Evolutionary conservation across 2,329 filamentous ascomycete genomes (phyloP).

Genomic region (Chaetomium globosum): DNA sequence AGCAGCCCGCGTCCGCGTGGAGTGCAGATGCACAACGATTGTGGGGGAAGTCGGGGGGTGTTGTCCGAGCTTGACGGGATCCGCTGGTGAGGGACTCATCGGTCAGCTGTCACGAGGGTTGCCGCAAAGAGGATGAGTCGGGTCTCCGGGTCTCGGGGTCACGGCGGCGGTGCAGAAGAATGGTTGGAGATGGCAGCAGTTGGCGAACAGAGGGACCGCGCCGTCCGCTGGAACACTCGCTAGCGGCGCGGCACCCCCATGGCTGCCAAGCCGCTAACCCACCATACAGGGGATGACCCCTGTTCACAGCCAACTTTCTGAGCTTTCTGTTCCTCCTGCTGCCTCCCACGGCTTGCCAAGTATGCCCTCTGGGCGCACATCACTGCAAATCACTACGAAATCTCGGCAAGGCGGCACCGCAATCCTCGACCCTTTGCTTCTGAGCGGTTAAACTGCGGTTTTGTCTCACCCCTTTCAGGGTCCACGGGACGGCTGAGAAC

Average conservation of each 20-base stretch:
- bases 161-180: constrained; percentile 22
- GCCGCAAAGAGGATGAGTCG: constrained; percentile 2
- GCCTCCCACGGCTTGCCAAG: constrained; percentile 25
- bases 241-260: constrained; percentile 14
- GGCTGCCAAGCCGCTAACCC: constrained; percentile 28
- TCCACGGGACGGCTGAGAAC: constrained; percentile 3
- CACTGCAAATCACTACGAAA: constrained; percentile 32
- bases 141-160: constrained; percentile 16
- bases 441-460: constrained; percentile 5
- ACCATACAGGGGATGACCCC: constrained; percentile 7
- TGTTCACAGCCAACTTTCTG: constrained; percentile 25
- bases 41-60: constrained; percentile 1
- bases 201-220: background rate
- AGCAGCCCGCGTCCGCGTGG: constrained; percentile 69
- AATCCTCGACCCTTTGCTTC: constrained; percentile 5
- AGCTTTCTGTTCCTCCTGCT: constrained; percentile 2
- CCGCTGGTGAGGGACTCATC: constrained; percentile 29
- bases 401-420: constrained; percentile 31
- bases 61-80: constrained; percentile 26
- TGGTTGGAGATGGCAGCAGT: constrained; percentile 21
- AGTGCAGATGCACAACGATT: constrained; percentile 23
- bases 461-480: constrained; percentile 14
- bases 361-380: constrained; percentile 25
- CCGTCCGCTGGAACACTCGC: constrained; percentile 7
- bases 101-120: constrained; percentile 26